phyloP scores from a whole-genome alignment of 75 land plant genomes.

The Pinus taeda region DNA sequence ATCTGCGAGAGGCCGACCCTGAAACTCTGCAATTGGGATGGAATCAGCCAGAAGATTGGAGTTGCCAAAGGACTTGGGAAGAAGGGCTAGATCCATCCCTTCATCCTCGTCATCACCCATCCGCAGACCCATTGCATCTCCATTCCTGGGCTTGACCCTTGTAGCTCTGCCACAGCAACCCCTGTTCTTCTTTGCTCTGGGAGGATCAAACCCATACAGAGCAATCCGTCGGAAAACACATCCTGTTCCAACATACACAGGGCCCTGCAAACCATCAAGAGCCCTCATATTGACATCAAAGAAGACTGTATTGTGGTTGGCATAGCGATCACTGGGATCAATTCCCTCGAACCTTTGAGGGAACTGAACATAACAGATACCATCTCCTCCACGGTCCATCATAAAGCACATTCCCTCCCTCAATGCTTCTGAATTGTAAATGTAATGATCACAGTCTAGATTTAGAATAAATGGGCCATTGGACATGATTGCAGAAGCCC shows the following conservation, averaged over 20 bases:
- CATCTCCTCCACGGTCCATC: conserved; percentile 65
- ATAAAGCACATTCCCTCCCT: conserved; percentile 63
- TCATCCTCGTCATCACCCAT: conserved; percentile 8
- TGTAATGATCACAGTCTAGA: conserved; percentile 71
- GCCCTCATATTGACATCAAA: conserved; percentile 74
- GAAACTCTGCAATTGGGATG: conserved; percentile 51
- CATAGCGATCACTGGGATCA: conserved; percentile 71
- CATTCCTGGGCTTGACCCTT: neutral
- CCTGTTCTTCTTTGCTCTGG: conserved; percentile 24
- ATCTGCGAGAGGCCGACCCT: conserved; percentile 51
- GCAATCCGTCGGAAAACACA: conserved; percentile 54
- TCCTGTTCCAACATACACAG: conserved; percentile 60
- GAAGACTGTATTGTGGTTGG: conserved; percentile 74
- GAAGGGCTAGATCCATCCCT: conserved; percentile 1
- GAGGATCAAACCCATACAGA: conserved; percentile 55
- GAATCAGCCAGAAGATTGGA: conserved; percentile 43
- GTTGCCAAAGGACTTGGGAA: conserved; percentile 54
- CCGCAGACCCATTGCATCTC: neutral
- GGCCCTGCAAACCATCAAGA: conserved; percentile 62
- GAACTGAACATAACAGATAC: conserved; percentile 54
- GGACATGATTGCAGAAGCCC: conserved; percentile 62
- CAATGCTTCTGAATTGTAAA: conserved; percentile 52
- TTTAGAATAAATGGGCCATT: conserved; percentile 68
- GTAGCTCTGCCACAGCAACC: conserved; percentile 43
- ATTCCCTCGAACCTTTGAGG: conserved; percentile 65